Conservation (phyloP, 495 filamentous ascomycete genomes). For the Xylaria longipes region DNA sequence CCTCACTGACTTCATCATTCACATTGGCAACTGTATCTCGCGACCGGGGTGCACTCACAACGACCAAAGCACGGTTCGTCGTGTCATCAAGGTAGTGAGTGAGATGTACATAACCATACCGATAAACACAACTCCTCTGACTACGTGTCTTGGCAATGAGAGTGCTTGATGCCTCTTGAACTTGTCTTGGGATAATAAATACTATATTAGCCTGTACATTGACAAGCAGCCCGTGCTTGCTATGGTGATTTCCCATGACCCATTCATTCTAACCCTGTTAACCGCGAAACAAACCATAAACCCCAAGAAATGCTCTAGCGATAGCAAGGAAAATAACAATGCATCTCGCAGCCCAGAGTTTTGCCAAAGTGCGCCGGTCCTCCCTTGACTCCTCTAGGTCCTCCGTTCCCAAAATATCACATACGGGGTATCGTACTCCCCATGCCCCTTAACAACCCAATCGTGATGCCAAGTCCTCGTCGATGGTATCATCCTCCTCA, state of each 20-base stretch:
- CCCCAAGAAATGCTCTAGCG: not conserved
- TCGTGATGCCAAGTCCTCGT: slow-evolving; percentile 29
- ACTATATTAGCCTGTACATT: not conserved
- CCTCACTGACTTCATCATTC: too few relatives aligned
- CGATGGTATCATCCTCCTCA: slow-evolving; percentile 19
- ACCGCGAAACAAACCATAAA: not conserved
- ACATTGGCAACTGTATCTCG: too few relatives aligned
- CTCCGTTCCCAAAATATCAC: not conserved
- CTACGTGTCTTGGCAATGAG: not conserved
- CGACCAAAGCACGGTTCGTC: too few relatives aligned
- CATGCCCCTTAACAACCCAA: slow-evolving; percentile 24
- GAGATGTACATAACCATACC: not conserved
- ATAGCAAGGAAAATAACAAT: not conserved
- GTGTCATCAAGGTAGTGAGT: not conserved
- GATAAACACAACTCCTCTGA: not conserved
- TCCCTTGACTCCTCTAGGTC: not conserved
- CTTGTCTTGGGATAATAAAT: not conserved
- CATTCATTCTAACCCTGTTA: not conserved
- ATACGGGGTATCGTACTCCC: not conserved
- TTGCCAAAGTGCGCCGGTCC: not conserved
- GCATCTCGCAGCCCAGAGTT: not conserved
- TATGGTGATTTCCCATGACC: not conserved
- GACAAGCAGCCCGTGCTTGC: not conserved
- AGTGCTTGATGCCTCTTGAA: not conserved
- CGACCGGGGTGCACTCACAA: not conserved